Evolutionary conservation across 2,329 filamentous ascomycete genomes (phyloP).

Genomic region (Aspergillus sojae): DNA sequence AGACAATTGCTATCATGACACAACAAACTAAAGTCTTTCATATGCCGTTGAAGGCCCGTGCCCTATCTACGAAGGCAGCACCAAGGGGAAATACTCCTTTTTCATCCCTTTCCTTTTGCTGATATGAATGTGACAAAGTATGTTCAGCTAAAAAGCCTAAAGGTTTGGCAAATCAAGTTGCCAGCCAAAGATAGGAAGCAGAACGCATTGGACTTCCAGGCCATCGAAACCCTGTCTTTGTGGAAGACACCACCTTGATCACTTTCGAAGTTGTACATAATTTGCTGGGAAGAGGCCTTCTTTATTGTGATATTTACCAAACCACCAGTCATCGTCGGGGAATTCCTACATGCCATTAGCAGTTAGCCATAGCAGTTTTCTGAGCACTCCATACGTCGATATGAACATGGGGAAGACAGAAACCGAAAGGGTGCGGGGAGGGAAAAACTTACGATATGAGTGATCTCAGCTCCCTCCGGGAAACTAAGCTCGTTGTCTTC

Average conservation of each 20-base stretch:
- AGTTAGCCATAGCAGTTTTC: constrained; percentile 27
- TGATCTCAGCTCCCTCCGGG: constrained; percentile 83
- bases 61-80: background rate
- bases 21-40: too few relatives aligned
- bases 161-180: background rate
- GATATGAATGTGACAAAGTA: background rate
- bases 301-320: constrained; percentile 78
- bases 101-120: background rate
- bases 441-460: constrained; percentile 65
- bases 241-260: background rate
- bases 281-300: constrained; percentile 76
- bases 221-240: background rate
- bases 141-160: background rate
- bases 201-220: background rate
- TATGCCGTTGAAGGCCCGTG: too few relatives aligned
- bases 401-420: background rate
- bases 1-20: too few relatives aligned
- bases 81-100: background rate
- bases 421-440: background rate
- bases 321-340: constrained; percentile 99
- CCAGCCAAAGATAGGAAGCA: background rate
- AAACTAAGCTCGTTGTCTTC: constrained; percentile 90
- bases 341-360: constrained; percentile 66
- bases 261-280: constrained; percentile 43
- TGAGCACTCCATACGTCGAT: background rate